phyloP scores from a whole-genome alignment of 2,329 filamentous ascomycete genomes.

The Exophiala alcalophila region DNA sequence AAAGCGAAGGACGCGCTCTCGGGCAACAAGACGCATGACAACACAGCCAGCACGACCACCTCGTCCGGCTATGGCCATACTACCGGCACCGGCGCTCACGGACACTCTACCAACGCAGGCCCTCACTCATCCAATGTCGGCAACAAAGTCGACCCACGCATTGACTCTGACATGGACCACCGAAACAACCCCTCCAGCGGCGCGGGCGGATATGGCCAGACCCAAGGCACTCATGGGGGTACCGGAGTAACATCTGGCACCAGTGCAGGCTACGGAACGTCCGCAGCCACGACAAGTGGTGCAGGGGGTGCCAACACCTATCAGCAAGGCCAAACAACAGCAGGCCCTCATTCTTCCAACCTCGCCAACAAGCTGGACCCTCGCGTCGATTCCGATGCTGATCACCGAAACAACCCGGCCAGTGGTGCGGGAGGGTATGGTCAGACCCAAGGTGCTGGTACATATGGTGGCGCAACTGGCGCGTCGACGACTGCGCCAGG shows the following conservation, averaged over 20 bases:
- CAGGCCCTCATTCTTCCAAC: constrained; percentile 40
- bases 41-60: constrained; percentile 20
- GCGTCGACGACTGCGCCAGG: constrained; percentile 13
- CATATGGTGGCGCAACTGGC: not conserved
- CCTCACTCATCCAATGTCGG: constrained; percentile 44
- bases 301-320: too few species aligned
- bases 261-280: too few species aligned
- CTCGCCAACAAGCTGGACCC: constrained; percentile 43
- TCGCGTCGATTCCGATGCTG: constrained; percentile 34
- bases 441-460: constrained; percentile 5
- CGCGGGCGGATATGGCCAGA: constrained; percentile 13
- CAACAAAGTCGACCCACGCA: constrained; percentile 41
- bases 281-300: too few species aligned
- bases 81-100: constrained; percentile 8
- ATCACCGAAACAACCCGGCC: constrained; percentile 17
- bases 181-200: constrained; percentile 10
- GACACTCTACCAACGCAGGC: constrained; percentile 33
- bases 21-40: constrained; percentile 30
- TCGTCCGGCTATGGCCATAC: constrained; percentile 23
- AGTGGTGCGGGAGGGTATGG: constrained; percentile 16
- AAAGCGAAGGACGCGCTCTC: constrained; percentile 49
- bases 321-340: too few species aligned
- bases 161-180: constrained; percentile 32
- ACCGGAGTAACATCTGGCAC: constrained; percentile 2
- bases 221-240: constrained; percentile 13